Percentiles rank a stretch among this genome's conserved stretches.
These are phyloP conservation scores for Boletus reticulatus DNA, from an alignment of 768 basidiomycete genomes.

Conservation along the genomic window DNA sequence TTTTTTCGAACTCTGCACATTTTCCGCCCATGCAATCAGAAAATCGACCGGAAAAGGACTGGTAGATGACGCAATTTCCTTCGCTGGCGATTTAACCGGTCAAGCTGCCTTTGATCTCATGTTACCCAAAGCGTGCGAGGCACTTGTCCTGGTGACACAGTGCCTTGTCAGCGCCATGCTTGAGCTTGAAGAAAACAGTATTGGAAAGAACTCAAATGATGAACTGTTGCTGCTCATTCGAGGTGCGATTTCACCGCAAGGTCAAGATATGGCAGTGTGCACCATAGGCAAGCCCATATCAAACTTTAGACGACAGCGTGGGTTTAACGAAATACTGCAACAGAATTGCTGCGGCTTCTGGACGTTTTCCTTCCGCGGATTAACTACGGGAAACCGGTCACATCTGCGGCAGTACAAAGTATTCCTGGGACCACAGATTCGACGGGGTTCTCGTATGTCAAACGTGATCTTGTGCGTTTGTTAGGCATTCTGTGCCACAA, in stretches of 20 bases:
- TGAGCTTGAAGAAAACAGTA: slow-evolving; percentile 34
- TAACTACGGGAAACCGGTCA: slow-evolving; percentile 68
- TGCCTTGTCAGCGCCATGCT: slow-evolving; percentile 67
- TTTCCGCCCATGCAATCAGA: slow-evolving; percentile 52
- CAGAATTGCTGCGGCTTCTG: slow-evolving; percentile 73
- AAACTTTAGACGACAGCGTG: not conserved
- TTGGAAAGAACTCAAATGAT: slow-evolving; percentile 2
- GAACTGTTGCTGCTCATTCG: slow-evolving; percentile 42
- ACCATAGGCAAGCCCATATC: slow-evolving; percentile 51
- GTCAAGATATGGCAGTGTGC: slow-evolving; percentile 49
- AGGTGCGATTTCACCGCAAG: slow-evolving; percentile 38
- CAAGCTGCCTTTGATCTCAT: slow-evolving; percentile 58
- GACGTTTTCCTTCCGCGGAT: slow-evolving; percentile 84
- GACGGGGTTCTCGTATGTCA: slow-evolving; percentile 78
- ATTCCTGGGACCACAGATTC: slow-evolving; percentile 34
- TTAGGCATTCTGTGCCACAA: slow-evolving; percentile 75
- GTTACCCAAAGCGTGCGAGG: slow-evolving; percentile 79
- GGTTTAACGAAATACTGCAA: slow-evolving; percentile 35
- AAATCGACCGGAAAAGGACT: slow-evolving; percentile 39
- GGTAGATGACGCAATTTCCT: slow-evolving; percentile 7
- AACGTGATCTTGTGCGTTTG: slow-evolving; percentile 86
- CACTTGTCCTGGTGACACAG: slow-evolving; percentile 73
- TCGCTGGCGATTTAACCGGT: slow-evolving; percentile 9
- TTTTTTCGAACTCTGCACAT: slow-evolving; percentile 61
- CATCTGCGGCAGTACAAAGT: slow-evolving; percentile 7